phyloP scores from a whole-genome alignment of 768 basidiomycete genomes.

The Lentinula edodes region DNA sequence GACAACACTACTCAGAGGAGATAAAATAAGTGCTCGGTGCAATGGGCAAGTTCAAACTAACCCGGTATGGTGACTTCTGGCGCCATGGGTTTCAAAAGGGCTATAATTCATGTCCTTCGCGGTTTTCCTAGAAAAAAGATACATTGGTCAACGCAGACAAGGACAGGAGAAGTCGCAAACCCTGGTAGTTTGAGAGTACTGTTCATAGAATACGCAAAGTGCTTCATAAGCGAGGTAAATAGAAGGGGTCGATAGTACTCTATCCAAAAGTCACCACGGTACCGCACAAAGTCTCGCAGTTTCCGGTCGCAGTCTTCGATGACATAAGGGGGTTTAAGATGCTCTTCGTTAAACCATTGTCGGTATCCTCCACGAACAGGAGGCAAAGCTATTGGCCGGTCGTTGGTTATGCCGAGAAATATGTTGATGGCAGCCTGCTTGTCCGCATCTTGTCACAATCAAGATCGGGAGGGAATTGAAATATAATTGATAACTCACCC shows the following conservation, averaged over 20 bases:
- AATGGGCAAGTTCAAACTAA: conserved; percentile 6
- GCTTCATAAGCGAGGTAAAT: conserved; percentile 81
- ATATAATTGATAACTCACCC: conserved; percentile 36
- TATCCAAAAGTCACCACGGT: conserved; percentile 74
- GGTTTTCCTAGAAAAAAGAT: conserved; percentile 48
- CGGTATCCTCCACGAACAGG: conserved; percentile 69
- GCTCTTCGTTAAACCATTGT: conserved; percentile 76
- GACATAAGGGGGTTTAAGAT: conserved; percentile 64
- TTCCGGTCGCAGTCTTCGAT: conserved; percentile 59
- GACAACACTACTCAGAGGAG: conserved; percentile 46
- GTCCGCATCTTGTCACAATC: conserved; percentile 66
- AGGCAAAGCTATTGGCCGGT: conserved; percentile 42
- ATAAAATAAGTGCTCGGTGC: neutral
- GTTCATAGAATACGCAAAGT: conserved; percentile 92
- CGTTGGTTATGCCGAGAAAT: conserved; percentile 78
- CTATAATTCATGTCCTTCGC: conserved; percentile 63
- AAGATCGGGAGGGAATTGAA: too few relatives aligned
- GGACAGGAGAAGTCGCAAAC: conserved; percentile 31
- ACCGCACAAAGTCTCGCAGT: conserved; percentile 54
- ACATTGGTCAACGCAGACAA: neutral
- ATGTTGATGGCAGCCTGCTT: conserved; percentile 97
- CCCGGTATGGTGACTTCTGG: conserved; percentile 29
- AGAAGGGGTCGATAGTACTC: conserved; percentile 84
- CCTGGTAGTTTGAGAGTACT: conserved; percentile 80
- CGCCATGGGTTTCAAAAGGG: conserved; percentile 66